These are phyloP conservation scores for Chaetomium strumarium DNA, from an alignment of 2,329 filamentous ascomycete genomes.

Conservation along the genomic window DNA sequence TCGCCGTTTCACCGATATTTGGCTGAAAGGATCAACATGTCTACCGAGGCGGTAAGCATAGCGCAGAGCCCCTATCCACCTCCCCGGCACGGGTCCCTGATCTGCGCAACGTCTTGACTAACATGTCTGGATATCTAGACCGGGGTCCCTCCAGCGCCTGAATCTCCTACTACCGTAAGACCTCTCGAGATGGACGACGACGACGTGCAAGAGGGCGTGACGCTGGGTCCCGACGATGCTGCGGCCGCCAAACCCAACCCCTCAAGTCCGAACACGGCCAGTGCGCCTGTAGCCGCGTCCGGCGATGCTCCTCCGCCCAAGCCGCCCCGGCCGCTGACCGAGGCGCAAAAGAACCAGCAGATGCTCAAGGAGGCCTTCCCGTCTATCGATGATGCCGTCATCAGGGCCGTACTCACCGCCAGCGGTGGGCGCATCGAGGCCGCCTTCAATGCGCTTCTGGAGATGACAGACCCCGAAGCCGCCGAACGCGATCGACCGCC, in stretches of 20 bases:
- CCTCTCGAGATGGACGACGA: constrained; percentile 67
- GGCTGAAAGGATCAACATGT: constrained; percentile 2
- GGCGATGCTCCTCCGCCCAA: constrained; percentile 60
- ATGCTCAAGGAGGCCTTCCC: constrained; percentile 95
- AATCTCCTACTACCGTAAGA: constrained; percentile 60
- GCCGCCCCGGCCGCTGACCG: constrained; percentile 75
- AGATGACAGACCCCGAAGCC: constrained; percentile 75
- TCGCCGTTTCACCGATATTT: not conserved
- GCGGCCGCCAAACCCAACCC: constrained; percentile 23
- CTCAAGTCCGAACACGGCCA: constrained; percentile 24
- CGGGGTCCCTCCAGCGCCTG: constrained; percentile 44
- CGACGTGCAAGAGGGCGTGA: constrained; percentile 56
- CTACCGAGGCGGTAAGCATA: constrained; percentile 7
- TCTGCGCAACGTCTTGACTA: constrained; percentile 8
- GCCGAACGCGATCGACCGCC: constrained; percentile 55
- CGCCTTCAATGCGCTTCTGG: constrained; percentile 88
- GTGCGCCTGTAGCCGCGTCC: constrained; percentile 30
- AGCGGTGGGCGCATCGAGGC: constrained; percentile 85
- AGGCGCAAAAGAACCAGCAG: constrained; percentile 76
- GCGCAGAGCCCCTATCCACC: not conserved
- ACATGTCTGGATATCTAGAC: constrained; percentile 31
- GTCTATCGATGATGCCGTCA: constrained; percentile 67
- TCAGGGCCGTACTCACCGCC: constrained; percentile 82
- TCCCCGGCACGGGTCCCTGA: constrained; percentile 9
- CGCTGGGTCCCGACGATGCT: constrained; percentile 38